phyloP scores from a whole-genome alignment of 768 basidiomycete species.

The Russula abietina region DNA sequence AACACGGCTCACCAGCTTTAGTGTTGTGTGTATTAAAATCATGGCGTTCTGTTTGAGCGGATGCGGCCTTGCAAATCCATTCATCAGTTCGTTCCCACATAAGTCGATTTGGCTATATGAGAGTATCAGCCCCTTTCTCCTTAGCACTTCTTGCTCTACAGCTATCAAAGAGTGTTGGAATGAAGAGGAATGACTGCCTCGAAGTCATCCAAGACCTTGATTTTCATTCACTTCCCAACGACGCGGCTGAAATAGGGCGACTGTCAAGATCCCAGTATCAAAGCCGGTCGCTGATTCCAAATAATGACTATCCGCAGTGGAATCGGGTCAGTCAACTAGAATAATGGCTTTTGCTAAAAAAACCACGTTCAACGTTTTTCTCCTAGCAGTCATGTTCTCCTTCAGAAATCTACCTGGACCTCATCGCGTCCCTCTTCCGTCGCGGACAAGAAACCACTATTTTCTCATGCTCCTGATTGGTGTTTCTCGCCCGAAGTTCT shows the following conservation, averaged over 20 bases:
- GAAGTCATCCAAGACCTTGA: slow-evolving; percentile 50
- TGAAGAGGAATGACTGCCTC: slow-evolving; percentile 63
- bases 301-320: too few species aligned
- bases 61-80: neutral
- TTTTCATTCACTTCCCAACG: slow-evolving; percentile 57
- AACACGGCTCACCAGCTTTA: neutral
- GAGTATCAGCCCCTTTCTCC: neutral
- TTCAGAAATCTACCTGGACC: neutral
- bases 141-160: slow-evolving; percentile 34
- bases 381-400: neutral
- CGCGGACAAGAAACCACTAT: slow-evolving; percentile 35
- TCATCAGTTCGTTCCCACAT: neutral
- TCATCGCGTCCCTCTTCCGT: neutral
- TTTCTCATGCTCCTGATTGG: slow-evolving; percentile 76
- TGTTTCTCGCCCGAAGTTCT: slow-evolving; percentile 32
- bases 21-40: neutral
- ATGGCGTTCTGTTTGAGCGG: slow-evolving; percentile 1
- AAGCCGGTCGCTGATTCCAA: too few species aligned
- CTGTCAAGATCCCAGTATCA: too few species aligned
- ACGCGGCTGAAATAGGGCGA: too few species aligned
- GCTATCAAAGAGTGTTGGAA: slow-evolving; percentile 37
- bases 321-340: too few species aligned
- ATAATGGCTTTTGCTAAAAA: too few species aligned
- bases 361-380: too few species aligned
- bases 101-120: neutral